Conservation (phyloP, 2,329 filamentous ascomycete genomes). For the Apiospora rasikravindrae region DNA sequence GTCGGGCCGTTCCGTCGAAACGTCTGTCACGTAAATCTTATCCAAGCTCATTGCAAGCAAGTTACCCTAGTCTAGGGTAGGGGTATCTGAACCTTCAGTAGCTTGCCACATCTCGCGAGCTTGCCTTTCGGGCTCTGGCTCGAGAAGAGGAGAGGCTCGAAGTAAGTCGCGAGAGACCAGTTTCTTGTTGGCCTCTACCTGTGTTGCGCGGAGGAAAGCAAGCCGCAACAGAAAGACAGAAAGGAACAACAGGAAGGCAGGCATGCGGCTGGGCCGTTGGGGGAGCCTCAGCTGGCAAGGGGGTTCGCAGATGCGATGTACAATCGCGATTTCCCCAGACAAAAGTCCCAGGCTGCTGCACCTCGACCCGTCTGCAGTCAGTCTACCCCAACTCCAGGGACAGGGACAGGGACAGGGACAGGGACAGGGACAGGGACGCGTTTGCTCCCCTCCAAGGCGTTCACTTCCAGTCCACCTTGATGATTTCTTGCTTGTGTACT, state of each 20-base stretch:
- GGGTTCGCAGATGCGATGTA: not conserved
- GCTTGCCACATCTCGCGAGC: not conserved
- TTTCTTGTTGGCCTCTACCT: not conserved
- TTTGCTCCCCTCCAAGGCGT: not conserved
- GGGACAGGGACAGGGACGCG: not conserved
- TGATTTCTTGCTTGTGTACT: not conserved
- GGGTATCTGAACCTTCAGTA: not conserved
- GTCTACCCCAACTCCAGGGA: not conserved
- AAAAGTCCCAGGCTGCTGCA: not conserved
- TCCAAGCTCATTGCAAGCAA: slow-evolving; percentile 8
- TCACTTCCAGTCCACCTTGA: not conserved
- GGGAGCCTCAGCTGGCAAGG: not conserved
- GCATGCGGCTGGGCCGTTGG: not conserved
- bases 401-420: not conserved
- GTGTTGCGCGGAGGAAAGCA: not conserved
- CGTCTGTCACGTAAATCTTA: slow-evolving; percentile 8
- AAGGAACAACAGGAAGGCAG: not conserved
- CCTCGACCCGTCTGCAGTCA: not conserved
- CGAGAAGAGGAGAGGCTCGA: not conserved
- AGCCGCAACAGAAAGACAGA: not conserved
- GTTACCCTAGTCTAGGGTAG: not conserved
- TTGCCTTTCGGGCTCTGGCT: not conserved
- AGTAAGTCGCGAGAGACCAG: not conserved
- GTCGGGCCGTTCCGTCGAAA: slow-evolving; percentile 13
- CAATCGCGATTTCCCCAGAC: not conserved